A percentile compares a stretch with the other conserved stretches of the same genome.
phyloP scores from a whole-genome alignment of 1,284 basidiomycete genomes.

The Puccinia polysora region DNA sequence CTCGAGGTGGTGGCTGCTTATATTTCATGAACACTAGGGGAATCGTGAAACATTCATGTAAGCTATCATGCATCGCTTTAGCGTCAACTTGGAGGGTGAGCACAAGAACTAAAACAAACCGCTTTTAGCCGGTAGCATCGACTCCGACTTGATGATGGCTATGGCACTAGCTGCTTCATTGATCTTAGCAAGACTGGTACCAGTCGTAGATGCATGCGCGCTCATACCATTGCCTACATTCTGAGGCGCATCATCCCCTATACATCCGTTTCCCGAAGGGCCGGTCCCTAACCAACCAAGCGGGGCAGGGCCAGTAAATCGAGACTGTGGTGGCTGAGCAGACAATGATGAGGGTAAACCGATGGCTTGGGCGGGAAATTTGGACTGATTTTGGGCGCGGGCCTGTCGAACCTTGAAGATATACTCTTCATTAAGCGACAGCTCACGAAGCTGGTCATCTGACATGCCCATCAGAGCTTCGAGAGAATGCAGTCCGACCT shows the following conservation, averaged over 20 bases:
- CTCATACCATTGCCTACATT: slow-evolving; percentile 1
- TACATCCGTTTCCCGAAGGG: background rate
- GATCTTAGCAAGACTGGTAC: slow-evolving; percentile 6
- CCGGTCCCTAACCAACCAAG: background rate
- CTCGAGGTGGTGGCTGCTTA: background rate
- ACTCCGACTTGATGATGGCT: slow-evolving; percentile 3
- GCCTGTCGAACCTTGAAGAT: slow-evolving; percentile 36
- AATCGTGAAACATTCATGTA: background rate
- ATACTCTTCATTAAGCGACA: background rate
- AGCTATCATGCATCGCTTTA: too few species aligned
- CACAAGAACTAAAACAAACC: slow-evolving; percentile 1
- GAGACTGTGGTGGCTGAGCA: slow-evolving; percentile 1
- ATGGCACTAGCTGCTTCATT: slow-evolving; percentile 12
- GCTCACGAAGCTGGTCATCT: slow-evolving; percentile 32
- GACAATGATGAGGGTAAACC: slow-evolving; percentile 5
- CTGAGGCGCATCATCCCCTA: slow-evolving; percentile 1
- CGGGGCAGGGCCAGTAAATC: too few species aligned
- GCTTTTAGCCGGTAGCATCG: slow-evolving; percentile 7
- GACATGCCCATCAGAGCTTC: slow-evolving; percentile 39
- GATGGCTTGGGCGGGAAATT: background rate
- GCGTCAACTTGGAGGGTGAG: background rate
- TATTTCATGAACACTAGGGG: slow-evolving; percentile 38
- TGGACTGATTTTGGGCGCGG: slow-evolving; percentile 30
- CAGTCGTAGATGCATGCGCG: background rate
- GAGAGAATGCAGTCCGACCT: background rate